phyloP scores from a whole-genome alignment of 73 alveolate genomes.

The Stentor roeselii region DNA sequence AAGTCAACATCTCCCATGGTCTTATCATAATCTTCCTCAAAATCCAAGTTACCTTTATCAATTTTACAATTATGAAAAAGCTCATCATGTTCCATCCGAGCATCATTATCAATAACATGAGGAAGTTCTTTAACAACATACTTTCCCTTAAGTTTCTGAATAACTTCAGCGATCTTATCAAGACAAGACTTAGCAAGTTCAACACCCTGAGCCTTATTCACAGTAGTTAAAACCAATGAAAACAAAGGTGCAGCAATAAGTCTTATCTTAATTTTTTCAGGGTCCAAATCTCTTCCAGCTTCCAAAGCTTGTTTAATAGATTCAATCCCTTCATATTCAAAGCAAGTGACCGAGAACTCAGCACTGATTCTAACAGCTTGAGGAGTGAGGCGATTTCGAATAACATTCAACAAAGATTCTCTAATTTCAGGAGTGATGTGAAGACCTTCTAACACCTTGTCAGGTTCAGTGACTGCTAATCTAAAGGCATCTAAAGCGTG shows the following conservation, averaged over 20 bases:
- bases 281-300: constrained; percentile 49
- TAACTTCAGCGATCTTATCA: constrained; percentile 53
- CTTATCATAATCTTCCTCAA: constrained; percentile 54
- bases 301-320: constrained; percentile 71
- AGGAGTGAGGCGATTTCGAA: constrained; percentile 64
- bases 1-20: constrained; percentile 63
- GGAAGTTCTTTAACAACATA: constrained; percentile 65
- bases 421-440: constrained; percentile 47
- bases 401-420: constrained; percentile 54
- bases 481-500: constrained; percentile 84
- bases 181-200: constrained; percentile 54
- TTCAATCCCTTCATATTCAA: constrained; percentile 78
- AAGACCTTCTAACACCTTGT: constrained; percentile 51
- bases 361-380: constrained; percentile 70
- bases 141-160: constrained; percentile 66
- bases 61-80: constrained; percentile 27
- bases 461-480: constrained; percentile 61
- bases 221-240: constrained; percentile 60
- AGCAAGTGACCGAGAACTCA: constrained; percentile 77
- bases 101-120: constrained; percentile 60
- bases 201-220: constrained; percentile 72
- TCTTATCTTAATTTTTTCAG: constrained; percentile 52
- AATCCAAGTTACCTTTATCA: constrained; percentile 37
- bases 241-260: constrained; percentile 78
- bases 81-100: constrained; percentile 42